Percentiles rank a stretch among this genome's conserved stretches.
phyloP scores from a whole-genome alignment of 2,329 filamentous ascomycete genomes.

The Xylaria sp. region DNA sequence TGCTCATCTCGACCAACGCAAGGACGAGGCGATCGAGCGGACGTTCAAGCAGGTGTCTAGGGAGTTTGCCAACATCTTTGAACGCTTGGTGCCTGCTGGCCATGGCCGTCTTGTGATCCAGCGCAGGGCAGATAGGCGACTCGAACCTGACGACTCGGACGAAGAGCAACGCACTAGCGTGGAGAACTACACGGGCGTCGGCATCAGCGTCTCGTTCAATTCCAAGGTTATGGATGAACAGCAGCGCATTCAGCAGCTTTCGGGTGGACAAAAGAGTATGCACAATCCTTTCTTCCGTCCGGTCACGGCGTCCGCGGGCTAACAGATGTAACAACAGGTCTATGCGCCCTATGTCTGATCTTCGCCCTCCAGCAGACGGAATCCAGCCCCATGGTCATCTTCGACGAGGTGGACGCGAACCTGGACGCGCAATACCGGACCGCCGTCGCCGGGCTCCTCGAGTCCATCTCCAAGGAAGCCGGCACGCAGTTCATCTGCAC shows the following conservation, averaged over 20 bases:
- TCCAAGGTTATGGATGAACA: conserved; percentile 94
- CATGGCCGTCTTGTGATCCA: conserved; percentile 92
- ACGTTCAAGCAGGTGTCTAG: conserved; percentile 98
- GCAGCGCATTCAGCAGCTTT: conserved; percentile 95
- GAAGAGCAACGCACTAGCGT: conserved; percentile 72
- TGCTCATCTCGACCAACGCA: conserved; percentile 87
- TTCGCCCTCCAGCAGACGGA: conserved; percentile 99
- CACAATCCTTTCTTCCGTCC: conserved; percentile 16
- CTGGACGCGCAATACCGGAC: conserved; percentile 97
- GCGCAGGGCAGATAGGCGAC: conserved; percentile 76
- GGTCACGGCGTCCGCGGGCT: conserved; percentile 15
- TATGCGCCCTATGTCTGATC: conserved; percentile 95
- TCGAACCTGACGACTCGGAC: conserved; percentile 66
- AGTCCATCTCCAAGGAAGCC: conserved; percentile 71
- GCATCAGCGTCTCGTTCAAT: conserved; percentile 98
- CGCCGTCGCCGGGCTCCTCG: conserved; percentile 86
- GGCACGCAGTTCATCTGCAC: conserved; percentile 93
- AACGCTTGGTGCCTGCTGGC: conserved; percentile 91
- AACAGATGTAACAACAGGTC: conserved; percentile 62
- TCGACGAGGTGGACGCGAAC: conserved; percentile 98
- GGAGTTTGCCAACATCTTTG: conserved; percentile 91
- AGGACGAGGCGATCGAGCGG: conserved; percentile 96
- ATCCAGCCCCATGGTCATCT: conserved; percentile 97
- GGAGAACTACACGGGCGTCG: conserved; percentile 95
- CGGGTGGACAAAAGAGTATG: conserved; percentile 95